These are phyloP conservation scores for Coemansia reversa DNA, from an alignment of 192 early-diverging fungal genomes.

Conservation along the genomic window DNA sequence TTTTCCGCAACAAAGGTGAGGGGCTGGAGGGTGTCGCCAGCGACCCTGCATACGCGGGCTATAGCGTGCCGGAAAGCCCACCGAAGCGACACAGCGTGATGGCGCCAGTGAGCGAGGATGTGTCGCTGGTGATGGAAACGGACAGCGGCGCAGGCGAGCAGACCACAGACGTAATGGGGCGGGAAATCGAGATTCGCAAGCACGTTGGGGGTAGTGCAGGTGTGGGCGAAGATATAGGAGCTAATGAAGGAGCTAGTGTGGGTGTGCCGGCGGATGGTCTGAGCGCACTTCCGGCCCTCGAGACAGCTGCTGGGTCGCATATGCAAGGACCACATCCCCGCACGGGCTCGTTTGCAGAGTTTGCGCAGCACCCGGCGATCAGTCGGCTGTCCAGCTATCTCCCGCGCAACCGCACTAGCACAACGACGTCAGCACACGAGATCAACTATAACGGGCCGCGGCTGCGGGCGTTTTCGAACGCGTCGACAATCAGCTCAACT, in stretches of 20 bases:
- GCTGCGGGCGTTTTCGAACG: constrained; percentile 49
- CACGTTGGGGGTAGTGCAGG: constrained; percentile 4
- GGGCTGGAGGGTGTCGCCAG: constrained; percentile 17
- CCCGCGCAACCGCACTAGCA: constrained; percentile 38
- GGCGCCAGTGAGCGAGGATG: constrained; percentile 18
- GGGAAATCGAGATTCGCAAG: constrained; percentile 35
- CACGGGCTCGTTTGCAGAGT: constrained; percentile 13
- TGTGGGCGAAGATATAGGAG: background rate
- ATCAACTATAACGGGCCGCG: constrained; percentile 41
- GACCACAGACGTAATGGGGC: constrained; percentile 30
- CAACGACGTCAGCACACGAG: constrained; percentile 38
- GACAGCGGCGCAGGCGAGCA: constrained; percentile 22
- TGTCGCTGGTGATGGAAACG: constrained; percentile 14
- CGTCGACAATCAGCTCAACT: constrained; percentile 34
- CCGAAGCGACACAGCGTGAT: constrained; percentile 3
- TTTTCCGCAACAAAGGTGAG: constrained; percentile 46
- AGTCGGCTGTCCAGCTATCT: constrained; percentile 42
- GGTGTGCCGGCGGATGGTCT: too few relatives aligned
- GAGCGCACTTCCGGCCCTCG: too few relatives aligned
- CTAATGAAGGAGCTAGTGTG: background rate
- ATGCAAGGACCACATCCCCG: background rate
- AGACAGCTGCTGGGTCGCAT: background rate
- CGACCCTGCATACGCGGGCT: constrained; percentile 35
- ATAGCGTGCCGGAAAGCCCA: constrained; percentile 8
- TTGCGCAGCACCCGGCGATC: constrained; percentile 26